Evolutionary conservation across 371 early-diverging fungal genomes (phyloP), one percentile per base, ranked within the genome.

Genomic region (Circinella umbellata): DNA sequence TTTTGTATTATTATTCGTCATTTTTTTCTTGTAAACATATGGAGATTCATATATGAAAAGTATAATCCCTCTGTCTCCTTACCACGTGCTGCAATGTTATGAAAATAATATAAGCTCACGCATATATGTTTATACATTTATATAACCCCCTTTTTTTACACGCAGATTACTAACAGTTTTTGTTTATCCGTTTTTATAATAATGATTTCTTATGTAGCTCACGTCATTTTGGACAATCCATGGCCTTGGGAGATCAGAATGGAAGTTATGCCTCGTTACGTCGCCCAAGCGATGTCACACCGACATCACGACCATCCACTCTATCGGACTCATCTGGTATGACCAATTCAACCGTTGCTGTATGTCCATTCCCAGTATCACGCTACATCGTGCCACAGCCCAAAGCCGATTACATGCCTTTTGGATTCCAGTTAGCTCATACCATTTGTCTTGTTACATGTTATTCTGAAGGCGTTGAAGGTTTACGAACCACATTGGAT

Each of bases 401-500:
- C 4, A 78, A 84, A 13, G 76, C 78, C 0, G 80, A 81, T 36
- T 88, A 78, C 67, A 82, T 85, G 82, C 92, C 91, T 1, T 93
- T 86, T 73, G 84, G 92, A 68, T 92, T 90, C 69, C 81, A 84
- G 3, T 77, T 91, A 37, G 89, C 91, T 5, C 90, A 93, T 74
- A 92, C 93, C 15, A 84, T 94, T 63, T 85, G 90, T 46, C 75
- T 94, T 36, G 92, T 94, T 2, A 96, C 97, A 0, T 94, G 94
- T 72, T 98, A 98, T 77, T 94, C 95, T 17, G 99, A 98, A 81
- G 93, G 96, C 54, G 90, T 88, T 72, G 92, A 92, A 61, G 95
- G 96, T 3, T 85, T 99, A 39, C 89, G 94, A 48, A 91, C 91
- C 9, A 99, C 99, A 15, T 82, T 99, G 39, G 97, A 99, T 77